Base-by-base conservation (phyloP, 345 rosid species). In the Rhizophora mangle region DNA sequence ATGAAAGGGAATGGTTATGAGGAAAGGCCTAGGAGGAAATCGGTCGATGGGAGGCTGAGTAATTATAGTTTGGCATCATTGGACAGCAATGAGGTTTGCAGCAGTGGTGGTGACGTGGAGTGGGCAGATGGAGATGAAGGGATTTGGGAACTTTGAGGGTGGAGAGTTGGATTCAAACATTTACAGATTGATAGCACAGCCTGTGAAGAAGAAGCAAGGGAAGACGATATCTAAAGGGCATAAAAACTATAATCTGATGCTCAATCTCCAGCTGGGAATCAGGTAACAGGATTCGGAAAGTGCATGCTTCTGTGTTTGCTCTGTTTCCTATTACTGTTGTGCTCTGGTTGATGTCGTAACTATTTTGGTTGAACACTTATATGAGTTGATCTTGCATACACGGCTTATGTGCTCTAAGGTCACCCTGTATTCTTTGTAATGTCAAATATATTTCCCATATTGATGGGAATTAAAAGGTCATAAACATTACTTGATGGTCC, bases 241-340 rank as follows among this genome's bases (percentile, higher is more conserved):
- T 60, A 90, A 89, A 79, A 96, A 96, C 67, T 96, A 90, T 67
- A 97, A 96, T 6, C 96, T 96, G 68, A 96, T 96, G 99, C 98
- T 96, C 63, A 92, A 96, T 79, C 85, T 96, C 78, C 99, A 96
- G 84, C 70, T 92, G 20, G 99, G 99, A 66, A 92, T 96, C 81
- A 90, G 99, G 99, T 93, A 84, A 2, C 54, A 39, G 16, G 26
- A 29, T 8, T 70, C 53, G 36, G 56, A 64, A 49, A 9, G 13
- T 69, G 62, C 10, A 20, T 69, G 56, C 10, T 51, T 69, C 24
- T 10, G 26, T 54, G 5, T 60, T 26, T 34, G 21, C 37, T 57
- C 49, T 56, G 20, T 75, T 20, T 20, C 24, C 64, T 59, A 13
- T 68, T n/a, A 3, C 55, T 32, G 26, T 26, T 21, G 16, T 56